Percentiles rank a stretch among this genome's conserved stretches.
Evolutionary conservation across 306 rosid genomes (phyloP).

Genomic region (Prunus davidiana): DNA sequence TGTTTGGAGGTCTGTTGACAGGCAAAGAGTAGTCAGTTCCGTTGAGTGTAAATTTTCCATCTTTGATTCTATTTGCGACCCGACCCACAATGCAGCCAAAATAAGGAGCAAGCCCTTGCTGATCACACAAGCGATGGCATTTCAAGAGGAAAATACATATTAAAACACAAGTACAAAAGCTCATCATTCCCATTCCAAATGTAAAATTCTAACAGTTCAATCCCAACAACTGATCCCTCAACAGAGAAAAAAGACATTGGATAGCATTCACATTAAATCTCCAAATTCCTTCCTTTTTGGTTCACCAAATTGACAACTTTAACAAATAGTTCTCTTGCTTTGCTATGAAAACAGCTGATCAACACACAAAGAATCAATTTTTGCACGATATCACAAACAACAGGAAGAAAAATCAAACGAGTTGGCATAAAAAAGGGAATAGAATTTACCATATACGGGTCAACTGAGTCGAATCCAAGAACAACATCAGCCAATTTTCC

Average conservation of each 20-base stretch:
- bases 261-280: not conserved
- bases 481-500: conserved; percentile 83
- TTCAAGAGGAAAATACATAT: not conserved
- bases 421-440: not conserved
- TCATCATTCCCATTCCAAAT: not conserved
- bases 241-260: not conserved
- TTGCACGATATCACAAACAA: not conserved
- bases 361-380: conserved; percentile 6
- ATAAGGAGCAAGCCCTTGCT: conserved; percentile 78
- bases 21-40: conserved; percentile 68
- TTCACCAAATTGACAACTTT: not conserved
- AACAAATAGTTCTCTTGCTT: not conserved
- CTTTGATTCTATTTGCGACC: conserved; percentile 85
- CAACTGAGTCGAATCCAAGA: conserved; percentile 88
- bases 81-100: conserved; percentile 98
- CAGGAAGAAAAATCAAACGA: not conserved
- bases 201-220: not conserved
- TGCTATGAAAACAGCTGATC: not conserved
- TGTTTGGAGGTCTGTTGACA: conserved; percentile 80
- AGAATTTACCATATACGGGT: conserved; percentile 64
- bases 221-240: not conserved
- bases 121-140: conserved; percentile 23
- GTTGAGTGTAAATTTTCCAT: conserved; percentile 79
- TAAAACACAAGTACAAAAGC: not conserved
- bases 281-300: not conserved